phyloP scores from a whole-genome alignment of 2,329 filamentous ascomycete species.

The Trichothecium roseum region DNA sequence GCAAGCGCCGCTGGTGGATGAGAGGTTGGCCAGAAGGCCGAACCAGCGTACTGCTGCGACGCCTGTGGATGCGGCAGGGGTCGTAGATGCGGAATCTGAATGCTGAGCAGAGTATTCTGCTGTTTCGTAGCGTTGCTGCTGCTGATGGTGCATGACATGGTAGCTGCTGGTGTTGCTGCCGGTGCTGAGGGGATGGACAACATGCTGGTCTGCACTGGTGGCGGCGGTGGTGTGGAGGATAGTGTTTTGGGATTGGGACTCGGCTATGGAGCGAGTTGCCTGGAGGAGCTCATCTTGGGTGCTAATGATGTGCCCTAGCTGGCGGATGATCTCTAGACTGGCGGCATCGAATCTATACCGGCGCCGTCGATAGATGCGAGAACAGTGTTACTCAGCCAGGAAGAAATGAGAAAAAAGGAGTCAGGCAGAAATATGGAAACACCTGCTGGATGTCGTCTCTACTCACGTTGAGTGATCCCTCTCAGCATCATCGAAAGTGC shows the following conservation, averaged over 20 bases:
- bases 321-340: conserved; percentile 21
- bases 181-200: background rate
- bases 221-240: background rate
- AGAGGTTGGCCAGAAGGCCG: conserved; percentile 12
- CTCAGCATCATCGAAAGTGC: conserved; percentile 18
- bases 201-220: background rate
- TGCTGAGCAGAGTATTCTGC: background rate
- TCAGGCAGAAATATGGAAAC: too few species aligned
- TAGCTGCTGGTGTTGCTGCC: background rate
- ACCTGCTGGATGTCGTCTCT: too few species aligned
- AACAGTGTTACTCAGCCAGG: too few species aligned
- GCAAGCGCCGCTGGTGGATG: background rate
- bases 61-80: conserved; percentile 11
- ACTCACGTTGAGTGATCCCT: conserved; percentile 16
- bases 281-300: conserved; percentile 11
- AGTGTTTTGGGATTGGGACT: conserved; percentile 3
- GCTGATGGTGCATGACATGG: background rate
- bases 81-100: conserved; percentile 11
- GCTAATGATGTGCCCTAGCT: conserved; percentile 11
- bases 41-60: conserved; percentile 15
- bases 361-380: too few species aligned
- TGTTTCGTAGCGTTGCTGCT: conserved; percentile 1
- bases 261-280: conserved; percentile 8
- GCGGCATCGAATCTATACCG: conserved; percentile 22
- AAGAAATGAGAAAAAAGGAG: too few species aligned